Base-by-base conservation (phyloP, 805 yeast genomes). In the Ogataea paradorogensis region DNA sequence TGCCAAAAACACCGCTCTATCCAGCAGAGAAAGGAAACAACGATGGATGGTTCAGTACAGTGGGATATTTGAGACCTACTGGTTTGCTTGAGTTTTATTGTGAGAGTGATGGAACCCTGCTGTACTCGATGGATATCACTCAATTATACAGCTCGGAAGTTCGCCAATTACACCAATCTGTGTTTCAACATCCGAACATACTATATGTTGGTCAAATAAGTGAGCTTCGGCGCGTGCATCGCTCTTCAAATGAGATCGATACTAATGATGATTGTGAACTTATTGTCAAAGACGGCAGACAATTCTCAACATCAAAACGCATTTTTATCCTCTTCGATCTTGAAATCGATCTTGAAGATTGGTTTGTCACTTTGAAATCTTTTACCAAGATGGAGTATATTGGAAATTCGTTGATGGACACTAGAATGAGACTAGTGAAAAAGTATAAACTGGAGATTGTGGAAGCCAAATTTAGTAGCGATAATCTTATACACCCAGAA, bases 11-110 rank as follows among this genome's bases (percentile, higher is more conserved):
- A 39, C 46, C 52, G 33, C 9, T 65, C 4, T 50, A 52, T 32
- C 57, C 58, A 9, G 7, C 33, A 2, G 39, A 40, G 47, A n/a
- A 54, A 42, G 20, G 35, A 4, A 18, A 38, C 30, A 57, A 63
- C 15, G 85, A 78, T 52, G 80, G 80, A 4, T 84, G 91, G 91
- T 82, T 82, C 53, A 71, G 69, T 37, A 77, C 84, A 1, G 81
- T 80, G 82, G 89, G 85, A 0, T 82, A 78, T 13, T 55, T 84
- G 29, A 77, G 76, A 53, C 73, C 83, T 1, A 70, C 79, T 51
- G 93, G 93, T 3, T 54, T 65, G 4, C 61, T 84, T 23, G 78
- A 83, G 47, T 59, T 84, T 33, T 62, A 82, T 13, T 63, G 76
- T 25, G 87, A 82, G 55, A 68, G 69, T 37, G 89, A 83, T 61